Percentiles rank a stretch among this genome's conserved stretches.
These are phyloP conservation scores for Diaporthe citri DNA, from an alignment of 2,329 filamentous ascomycete species.

Conservation along the genomic window DNA sequence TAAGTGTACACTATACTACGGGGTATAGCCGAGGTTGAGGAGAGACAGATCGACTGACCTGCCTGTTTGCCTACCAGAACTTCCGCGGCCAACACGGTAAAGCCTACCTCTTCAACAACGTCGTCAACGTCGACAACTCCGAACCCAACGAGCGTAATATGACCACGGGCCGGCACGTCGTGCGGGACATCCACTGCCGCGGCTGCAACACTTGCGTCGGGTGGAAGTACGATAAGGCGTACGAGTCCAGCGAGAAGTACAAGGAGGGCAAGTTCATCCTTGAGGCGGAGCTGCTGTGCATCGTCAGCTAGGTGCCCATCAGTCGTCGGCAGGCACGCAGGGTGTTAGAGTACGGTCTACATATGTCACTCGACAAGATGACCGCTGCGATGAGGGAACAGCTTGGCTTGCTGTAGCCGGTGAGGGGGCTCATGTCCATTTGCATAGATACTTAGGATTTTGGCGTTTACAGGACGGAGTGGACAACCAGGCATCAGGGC, in stretches of 20 bases:
- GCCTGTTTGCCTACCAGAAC: slow-evolving; percentile 69
- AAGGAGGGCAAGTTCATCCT: slow-evolving; percentile 99
- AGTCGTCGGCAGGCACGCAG: background rate
- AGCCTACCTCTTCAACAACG: slow-evolving; percentile 93
- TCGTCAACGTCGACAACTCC: slow-evolving; percentile 89
- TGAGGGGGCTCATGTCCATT: background rate
- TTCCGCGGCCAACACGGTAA: slow-evolving; percentile 99
- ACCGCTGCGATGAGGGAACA: background rate
- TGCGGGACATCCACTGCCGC: slow-evolving; percentile 91
- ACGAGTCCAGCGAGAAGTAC: slow-evolving; percentile 92
- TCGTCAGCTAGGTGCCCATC: slow-evolving; percentile 67
- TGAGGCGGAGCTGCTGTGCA: slow-evolving; percentile 89
- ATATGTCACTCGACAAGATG: background rate
- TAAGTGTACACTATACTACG: slow-evolving; percentile 59
- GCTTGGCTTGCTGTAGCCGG: slow-evolving; percentile 11
- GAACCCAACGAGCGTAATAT: slow-evolving; percentile 96
- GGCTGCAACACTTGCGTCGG: slow-evolving; percentile 94
- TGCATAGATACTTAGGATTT: slow-evolving; percentile 17
- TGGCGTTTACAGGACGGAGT: slow-evolving; percentile 15
- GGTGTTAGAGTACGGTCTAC: background rate
- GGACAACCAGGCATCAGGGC: slow-evolving; percentile 7
- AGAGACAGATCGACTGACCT: background rate
- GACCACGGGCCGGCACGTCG: slow-evolving; percentile 95
- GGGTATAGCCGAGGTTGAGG: background rate
- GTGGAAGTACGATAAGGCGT: slow-evolving; percentile 99